These are phyloP conservation scores for Fusarium drepaniforme DNA, from an alignment of 2,329 filamentous ascomycete genomes.

Conservation along the genomic window DNA sequence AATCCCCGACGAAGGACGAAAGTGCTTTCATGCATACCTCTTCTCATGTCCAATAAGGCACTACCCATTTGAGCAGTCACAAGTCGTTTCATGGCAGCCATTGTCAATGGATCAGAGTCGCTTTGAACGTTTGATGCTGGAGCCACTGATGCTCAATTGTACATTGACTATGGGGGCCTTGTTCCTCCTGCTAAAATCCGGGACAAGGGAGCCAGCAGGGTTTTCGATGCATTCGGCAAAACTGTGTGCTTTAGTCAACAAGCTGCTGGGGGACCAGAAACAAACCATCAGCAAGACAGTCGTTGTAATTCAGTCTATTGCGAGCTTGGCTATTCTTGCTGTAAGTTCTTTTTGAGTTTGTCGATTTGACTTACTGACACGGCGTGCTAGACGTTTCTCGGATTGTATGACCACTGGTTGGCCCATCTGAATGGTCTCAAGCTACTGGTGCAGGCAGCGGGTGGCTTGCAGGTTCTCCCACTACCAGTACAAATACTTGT, in stretches of 20 bases:
- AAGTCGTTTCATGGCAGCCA: constrained; percentile 10
- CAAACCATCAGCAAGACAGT: neutral
- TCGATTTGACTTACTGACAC: neutral
- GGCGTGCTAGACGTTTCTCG: neutral
- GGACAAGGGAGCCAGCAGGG: neutral
- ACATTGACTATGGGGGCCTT: constrained; percentile 11
- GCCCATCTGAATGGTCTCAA: constrained; percentile 9
- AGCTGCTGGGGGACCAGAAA: constrained; percentile 31
- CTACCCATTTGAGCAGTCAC: constrained; percentile 11
- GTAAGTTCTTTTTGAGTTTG: neutral
- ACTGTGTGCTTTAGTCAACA: constrained; percentile 37
- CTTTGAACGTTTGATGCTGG: constrained; percentile 8
- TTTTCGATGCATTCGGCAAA: constrained; percentile 14
- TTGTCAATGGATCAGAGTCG: neutral
- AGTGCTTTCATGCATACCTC: constrained; percentile 11
- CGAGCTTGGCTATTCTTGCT: constrained; percentile 3
- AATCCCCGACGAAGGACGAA: constrained; percentile 5
- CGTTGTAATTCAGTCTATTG: constrained; percentile 8
- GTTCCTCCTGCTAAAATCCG: constrained; percentile 1
- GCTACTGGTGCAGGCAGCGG: neutral
- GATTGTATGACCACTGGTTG: constrained; percentile 5
- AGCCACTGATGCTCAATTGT: neutral
- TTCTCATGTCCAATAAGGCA: constrained; percentile 8
- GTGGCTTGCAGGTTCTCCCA: neutral
- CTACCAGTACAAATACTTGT: neutral